Evolutionary conservation across 169 alveolate genomes (phyloP), one percentile per base, ranked within the genome.

Genomic region (Plasmodium cynomolgi): DNA sequence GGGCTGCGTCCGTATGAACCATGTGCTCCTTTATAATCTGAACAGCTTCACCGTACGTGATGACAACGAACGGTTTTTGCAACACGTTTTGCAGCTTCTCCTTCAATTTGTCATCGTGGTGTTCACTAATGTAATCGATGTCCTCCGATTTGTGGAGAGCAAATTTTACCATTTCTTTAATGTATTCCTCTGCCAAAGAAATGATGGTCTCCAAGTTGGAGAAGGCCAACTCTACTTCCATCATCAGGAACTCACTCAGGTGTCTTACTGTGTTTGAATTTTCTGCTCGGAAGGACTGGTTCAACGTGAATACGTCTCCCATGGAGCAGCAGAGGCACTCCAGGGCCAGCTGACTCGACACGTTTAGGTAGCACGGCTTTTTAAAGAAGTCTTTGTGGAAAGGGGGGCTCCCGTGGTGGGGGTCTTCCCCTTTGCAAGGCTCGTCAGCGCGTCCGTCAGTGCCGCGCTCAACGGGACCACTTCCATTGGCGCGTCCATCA

Each of bases 271-370:
- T 99, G 95, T 98, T 98, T 3, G 99, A 99, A 91, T 98, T 98
- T 95, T 99, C 99, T 3, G 99, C 99, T 95, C 99, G 95, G 96
- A 99, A 99, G 7, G 99, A 98, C 9, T 99, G 99, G 1, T 99
- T 99, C 92, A 99, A 97, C 20, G 98, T 98, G 96, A 99, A 98
- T 17, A 98, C 99, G 90, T 98, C 99, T 39, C 99, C 96, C 90
- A 99, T 93, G 7, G 99, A 97, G 82, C 99, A 98, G 84, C 99
- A 98, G 81, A 97, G 97, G 96, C 97, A 98, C 95, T 98, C 99
- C 62, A 99, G 98, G 71, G 98, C 98, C 56, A 98, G 97, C 96
- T 99, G 99, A 11, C 99, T 99, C 23, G 99, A 98, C 9, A 99
- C 99, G 34, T 99, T 99, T 85, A 99, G 96, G 96, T 94, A 99